Evolutionary conservation across 208 protist genomes (phyloP), one percentile per base, ranked within the genome.

Genomic region (Blechomonas ayalai): DNA sequence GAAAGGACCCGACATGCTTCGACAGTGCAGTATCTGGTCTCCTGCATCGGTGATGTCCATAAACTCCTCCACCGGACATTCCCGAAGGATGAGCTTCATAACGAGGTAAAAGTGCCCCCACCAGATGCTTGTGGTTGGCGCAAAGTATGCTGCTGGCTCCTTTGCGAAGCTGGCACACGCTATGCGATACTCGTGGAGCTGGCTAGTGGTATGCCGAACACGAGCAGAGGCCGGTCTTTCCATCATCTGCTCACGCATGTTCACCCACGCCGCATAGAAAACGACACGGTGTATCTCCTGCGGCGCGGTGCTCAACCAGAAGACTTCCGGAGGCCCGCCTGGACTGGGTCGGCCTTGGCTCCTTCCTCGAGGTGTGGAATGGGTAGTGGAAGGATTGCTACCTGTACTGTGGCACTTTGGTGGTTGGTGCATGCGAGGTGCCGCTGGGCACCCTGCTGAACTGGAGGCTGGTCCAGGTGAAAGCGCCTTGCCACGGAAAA

Each of bases 271-370:
- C 19, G 66, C 73, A 24, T 58, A 29, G 55, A 85, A 83, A 36
- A 73, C 65, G 19, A 85, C 52, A 28, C 41, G 57, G 39, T 82
- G 72, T 22, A 68, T 60, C n/a, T 90, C 72, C 59, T 90, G 81
- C 39, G 73, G 59, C 0, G 63, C 43, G 54, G 62, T 78, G 34
- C 58, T 50, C 20, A 82, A 51, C 59, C 75, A 73, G 59, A 84
- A 81, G 12, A 63, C 68, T 10, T 25, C 41, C 27, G 45, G 44
- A 22, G 49, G 13, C 2, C 23, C 12, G 23, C 40, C 13, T 10
- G 50, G n/a, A n/a, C n/a, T n/a, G n/a, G n/a, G n/a, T n/a, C n/a
- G n/a, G n/a, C n/a, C n/a, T n/a, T n/a, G n/a, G n/a, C n/a, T n/a
- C n/a, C n/a, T n/a, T n/a, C n/a, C n/a, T n/a, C n/a, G n/a, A n/a